Evolutionary conservation across 75 land plant species (phyloP).

Genomic region (Sequoiadendron giganteum): DNA sequence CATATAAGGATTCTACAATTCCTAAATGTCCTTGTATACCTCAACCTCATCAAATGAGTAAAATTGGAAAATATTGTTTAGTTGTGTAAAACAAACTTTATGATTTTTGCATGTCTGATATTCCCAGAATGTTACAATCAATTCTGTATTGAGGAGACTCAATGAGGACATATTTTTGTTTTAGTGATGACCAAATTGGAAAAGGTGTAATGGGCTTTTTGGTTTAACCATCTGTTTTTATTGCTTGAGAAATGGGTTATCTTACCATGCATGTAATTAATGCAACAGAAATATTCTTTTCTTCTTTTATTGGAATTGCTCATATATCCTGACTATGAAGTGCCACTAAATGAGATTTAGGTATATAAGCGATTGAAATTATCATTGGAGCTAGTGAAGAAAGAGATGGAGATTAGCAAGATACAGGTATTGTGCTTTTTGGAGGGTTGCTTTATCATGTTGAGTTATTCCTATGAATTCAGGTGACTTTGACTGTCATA

Average conservation of each 20-base stretch:
- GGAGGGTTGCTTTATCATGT: background rate
- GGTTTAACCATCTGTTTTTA: background rate
- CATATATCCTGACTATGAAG: background rate
- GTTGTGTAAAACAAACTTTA: background rate
- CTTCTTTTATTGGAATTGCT: background rate
- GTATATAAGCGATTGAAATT: conserved; percentile 82
- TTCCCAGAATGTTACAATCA: background rate
- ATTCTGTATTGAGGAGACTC: background rate
- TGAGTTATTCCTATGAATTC: background rate
- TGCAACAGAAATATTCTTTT: background rate
- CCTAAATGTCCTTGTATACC: background rate
- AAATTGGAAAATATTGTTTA: background rate
- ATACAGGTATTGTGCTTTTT: conserved; percentile 64
- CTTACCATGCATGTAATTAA: background rate
- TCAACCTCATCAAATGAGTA: background rate
- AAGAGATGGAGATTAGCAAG: conserved; percentile 93
- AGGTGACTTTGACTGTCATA: background rate
- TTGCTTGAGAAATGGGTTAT: conserved; percentile 1
- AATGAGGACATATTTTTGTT: background rate
- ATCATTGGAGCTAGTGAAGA: conserved; percentile 82
- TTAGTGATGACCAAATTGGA: background rate
- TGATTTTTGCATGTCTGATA: background rate
- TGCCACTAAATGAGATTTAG: conserved; percentile 23
- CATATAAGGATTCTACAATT: background rate
- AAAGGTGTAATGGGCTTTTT: background rate